Evolutionary conservation across 257 asterid genomes (phyloP), one percentile per base, ranked within the genome.

Genomic region (Knoxia roxburghii): DNA sequence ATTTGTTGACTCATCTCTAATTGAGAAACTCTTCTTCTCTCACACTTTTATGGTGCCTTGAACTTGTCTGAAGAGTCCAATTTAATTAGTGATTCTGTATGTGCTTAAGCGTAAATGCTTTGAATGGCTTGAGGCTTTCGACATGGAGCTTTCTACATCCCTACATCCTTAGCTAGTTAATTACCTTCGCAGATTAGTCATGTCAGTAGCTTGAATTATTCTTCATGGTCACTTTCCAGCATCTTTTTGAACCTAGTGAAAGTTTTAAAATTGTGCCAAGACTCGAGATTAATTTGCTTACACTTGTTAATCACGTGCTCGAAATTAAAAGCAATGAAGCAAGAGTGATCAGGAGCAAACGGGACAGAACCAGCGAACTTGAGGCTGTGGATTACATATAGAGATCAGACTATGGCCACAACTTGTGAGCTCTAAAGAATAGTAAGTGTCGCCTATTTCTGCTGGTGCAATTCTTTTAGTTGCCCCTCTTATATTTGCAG

Each of bases 321-420:
- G 99, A 93, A 78, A 93, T 93, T 60, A 81, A 71, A 68, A 97
- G 84, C 60, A 86, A 89, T 71, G 68, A 71, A 72, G 95, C 92
- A 18, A 83, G 87, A 81, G 86, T 89, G 39, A 82, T 93, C 82
- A 74, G 85, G 78, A 82, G 83, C 87, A 81, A 65, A 77, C 72
- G 84, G 43, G 95, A 79, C 55, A 65, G 68, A 74, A 74, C 74
- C 61, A 77, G 77, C 29, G 91, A 85, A 75, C 84, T 89, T 67
- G 91, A 84, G 80, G 86, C 74, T 62, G 83, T 79, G 70, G 89
- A 84, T 75, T 82, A 81, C 65, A 85, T 78, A 45, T 85, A 91
- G 70, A 73, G 35, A 56, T 40, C 48, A 61, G 71, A 71, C 26
- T 49, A 24, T 26, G 60, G 48, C 4, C 29, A 27, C 65, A 74